phyloP scores from a whole-genome alignment of 2,329 filamentous ascomycete genomes.

The Exutisphaerella laricina region DNA sequence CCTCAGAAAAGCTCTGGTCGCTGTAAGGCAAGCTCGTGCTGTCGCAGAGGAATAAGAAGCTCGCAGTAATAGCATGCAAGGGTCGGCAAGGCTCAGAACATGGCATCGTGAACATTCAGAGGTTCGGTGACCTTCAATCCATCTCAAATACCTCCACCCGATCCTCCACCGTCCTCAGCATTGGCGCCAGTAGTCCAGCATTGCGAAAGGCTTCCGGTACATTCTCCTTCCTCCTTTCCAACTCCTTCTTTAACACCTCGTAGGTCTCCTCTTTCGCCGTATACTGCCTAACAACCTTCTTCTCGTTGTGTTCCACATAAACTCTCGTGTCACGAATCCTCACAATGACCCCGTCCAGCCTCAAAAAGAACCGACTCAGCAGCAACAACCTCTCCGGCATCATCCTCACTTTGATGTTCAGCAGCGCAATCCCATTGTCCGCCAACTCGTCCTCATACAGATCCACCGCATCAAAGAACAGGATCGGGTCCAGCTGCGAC shows the following conservation, averaged over 20 bases:
- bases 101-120: neutral
- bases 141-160: conserved; percentile 49
- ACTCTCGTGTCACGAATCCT: conserved; percentile 84
- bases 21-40: too few relatives aligned
- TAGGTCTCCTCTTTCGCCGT: conserved; percentile 80
- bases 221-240: conserved; percentile 60
- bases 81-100: neutral
- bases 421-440: conserved; percentile 89
- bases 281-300: conserved; percentile 82
- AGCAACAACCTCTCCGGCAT: conserved; percentile 86
- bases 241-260: conserved; percentile 60
- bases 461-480: conserved; percentile 95
- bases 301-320: conserved; percentile 79
- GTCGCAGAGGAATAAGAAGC: too few relatives aligned
- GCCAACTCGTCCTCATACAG: conserved; percentile 97
- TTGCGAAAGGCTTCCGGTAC: conserved; percentile 72
- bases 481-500: conserved; percentile 82
- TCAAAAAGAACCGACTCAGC: conserved; percentile 82
- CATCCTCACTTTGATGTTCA: conserved; percentile 86
- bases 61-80: too few relatives aligned
- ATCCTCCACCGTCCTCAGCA: conserved; percentile 66
- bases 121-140: too few relatives aligned
- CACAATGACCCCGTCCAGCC: conserved; percentile 83
- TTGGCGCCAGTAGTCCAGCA: conserved; percentile 64
- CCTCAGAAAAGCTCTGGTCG: too few relatives aligned